Evolutionary conservation across 345 rosid genomes (phyloP), one percentile per base, ranked within the genome.

Genomic region (Kernera saxatilis): DNA sequence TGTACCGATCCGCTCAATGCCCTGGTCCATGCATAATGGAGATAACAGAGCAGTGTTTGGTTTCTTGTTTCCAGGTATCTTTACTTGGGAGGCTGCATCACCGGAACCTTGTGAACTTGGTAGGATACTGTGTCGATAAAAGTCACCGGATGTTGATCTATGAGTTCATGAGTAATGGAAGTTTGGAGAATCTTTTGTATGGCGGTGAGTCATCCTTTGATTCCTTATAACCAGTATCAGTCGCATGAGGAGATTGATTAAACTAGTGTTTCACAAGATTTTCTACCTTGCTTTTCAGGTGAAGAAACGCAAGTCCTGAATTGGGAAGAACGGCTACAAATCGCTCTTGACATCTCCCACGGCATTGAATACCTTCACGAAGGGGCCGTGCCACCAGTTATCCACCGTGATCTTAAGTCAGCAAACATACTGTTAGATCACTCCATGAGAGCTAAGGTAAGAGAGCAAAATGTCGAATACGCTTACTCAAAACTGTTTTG

Each of bases 101-200:
- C 76, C 78, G 99, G 23, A 89, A 89, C 79, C 96, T 94, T 54
- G 99, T 94, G 79, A 94, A 94, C 81, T 81, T 94, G 83, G 67
- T 88, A 33, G 99, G 99, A 68, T 88, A 88, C 77, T 89, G 97
- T 63, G 79, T 84, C 2, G 97, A 94, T 68, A 94, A 89, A 84
- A 93, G 93, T 57, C 84, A 84, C 21, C 79, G 43, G 76, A 89
- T 94, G 85, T 69, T 94, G 73, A 78, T 94, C 15, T 94, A 94
- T 66, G 95, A 91, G 86, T 91, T 83, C 91, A 94, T 94, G 99
- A 88, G 91, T 82, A 91, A 88, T 44, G 99, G 99, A 59, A 94
- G 97, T 81, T 76, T 91, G 79, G 91, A 83, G 73, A 86, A 84
- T 82, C 86, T 78, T 74, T 81, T 94, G 64, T 85, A 94, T 70